Base-by-base conservation (phyloP, 805 yeast genomes). In the Cyberlindnera euphorbiae region DNA sequence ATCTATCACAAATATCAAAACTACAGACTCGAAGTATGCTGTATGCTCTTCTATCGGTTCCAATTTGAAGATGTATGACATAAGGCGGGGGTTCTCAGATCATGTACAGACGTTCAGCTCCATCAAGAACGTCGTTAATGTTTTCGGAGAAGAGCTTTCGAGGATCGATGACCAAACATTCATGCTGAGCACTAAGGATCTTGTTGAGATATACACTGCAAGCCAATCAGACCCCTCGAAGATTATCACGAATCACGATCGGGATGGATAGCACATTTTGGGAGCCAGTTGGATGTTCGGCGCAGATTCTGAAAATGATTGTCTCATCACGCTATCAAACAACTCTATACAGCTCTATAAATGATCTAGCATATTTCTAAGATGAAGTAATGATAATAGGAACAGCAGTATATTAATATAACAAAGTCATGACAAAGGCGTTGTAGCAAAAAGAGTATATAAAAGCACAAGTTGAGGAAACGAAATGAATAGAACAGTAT, bases 31-130 rank as follows among this genome's bases (percentile, higher is more conserved):
- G 2, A 10, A 34, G 18, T 15, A 8, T 4, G n/a, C 41, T 0
- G 25, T 41, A 8, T 38, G 45, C 13, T 44, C 48, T 1, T 41
- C 43, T 1, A 30, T 44, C 12, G 45, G 45, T 3, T 36, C 45
- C 4, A 36, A 36, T 6, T 10, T 44, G 6, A 26, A 28, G 23
- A 23, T 38, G 4, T 44, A 36, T 26, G 48, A 44, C 14, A 15
- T 35, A 4, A 26, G 48, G 13, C 15, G 29, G 14, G 41, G 45
- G 10, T 41, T 41, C 19, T 24, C 13, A 8, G n/a, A 21, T 3
- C 11, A 14, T 11, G 10, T 41, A 4, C 23, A 22, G 16, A 31
- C 30, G 17, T 41, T 26, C 30, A 13, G 32, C 26, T 25, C 42
- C 4, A 31, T 22, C 15, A 44, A 44, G 36, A 36, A 35, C 24